Percentiles rank a stretch among this genome's conserved stretches.
Conservation (phyloP, 257 asterid species). For the Solanum phureja region DNA sequence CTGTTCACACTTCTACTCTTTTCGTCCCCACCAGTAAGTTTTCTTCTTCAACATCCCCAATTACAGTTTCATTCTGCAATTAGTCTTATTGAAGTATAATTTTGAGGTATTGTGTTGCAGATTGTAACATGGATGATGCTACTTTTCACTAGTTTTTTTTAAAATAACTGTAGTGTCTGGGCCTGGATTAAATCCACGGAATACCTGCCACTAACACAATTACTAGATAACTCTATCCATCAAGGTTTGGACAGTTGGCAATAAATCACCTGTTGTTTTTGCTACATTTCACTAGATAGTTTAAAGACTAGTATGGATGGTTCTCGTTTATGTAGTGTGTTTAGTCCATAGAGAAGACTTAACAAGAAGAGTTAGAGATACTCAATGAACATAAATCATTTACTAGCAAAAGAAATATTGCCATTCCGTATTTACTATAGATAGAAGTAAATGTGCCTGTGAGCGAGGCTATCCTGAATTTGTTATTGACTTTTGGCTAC, state of each 20-base stretch:
- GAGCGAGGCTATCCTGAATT: no score
- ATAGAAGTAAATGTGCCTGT: background rate
- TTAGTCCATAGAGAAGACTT: background rate
- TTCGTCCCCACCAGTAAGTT: constrained; percentile 28
- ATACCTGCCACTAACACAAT: background rate
- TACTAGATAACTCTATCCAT: background rate
- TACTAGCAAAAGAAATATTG: background rate
- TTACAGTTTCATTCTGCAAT: background rate
- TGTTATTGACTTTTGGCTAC: background rate
- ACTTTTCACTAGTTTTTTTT: background rate
- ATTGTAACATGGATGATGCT: background rate
- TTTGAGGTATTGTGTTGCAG: background rate
- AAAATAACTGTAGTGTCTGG: background rate
- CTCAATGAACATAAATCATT: background rate
- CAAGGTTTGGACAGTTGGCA: background rate
- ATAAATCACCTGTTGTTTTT: background rate
- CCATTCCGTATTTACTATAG: background rate
- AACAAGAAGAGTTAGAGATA: background rate
- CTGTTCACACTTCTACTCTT: constrained; percentile 23
- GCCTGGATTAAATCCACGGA: background rate
- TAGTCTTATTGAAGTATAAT: background rate
- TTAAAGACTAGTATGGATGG: background rate
- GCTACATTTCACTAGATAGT: background rate
- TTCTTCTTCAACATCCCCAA: background rate
- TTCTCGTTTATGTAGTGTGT: background rate